These are phyloP conservation scores for Zygoascus hellenicus DNA, from an alignment of 1,139 yeast genomes.

Conservation along the genomic window DNA sequence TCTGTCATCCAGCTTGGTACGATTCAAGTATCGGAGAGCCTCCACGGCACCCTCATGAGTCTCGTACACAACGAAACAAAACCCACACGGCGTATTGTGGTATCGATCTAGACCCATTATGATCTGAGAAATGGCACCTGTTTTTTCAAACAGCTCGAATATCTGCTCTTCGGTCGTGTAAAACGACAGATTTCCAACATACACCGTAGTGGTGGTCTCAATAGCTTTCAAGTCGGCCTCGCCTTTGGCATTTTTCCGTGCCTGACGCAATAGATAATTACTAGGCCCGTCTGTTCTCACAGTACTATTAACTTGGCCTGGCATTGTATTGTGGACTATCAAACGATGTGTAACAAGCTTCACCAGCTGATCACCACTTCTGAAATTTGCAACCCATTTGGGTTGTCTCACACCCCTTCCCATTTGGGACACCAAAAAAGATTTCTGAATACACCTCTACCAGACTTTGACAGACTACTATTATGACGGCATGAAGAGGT, in stretches of 20 bases:
- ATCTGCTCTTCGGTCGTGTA: slow-evolving; percentile 93
- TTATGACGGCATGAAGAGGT: too few species aligned
- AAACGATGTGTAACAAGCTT: too few species aligned
- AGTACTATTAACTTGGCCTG: slow-evolving; percentile 41
- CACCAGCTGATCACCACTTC: too few species aligned
- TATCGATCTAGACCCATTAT: slow-evolving; percentile 92
- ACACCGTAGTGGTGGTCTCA: slow-evolving; percentile 64
- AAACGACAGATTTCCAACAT: slow-evolving; percentile 81
- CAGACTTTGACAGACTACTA: too few species aligned
- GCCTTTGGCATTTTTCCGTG: slow-evolving; percentile 36
- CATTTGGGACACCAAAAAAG: too few species aligned
- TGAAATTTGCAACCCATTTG: too few species aligned
- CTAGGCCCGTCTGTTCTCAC: slow-evolving; percentile 75
- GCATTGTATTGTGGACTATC: not conserved
- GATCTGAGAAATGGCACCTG: slow-evolving; percentile 67
- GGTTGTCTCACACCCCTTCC: too few species aligned
- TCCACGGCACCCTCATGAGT: slow-evolving; percentile 65
- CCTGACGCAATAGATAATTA: slow-evolving; percentile 66
- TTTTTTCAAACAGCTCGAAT: slow-evolving; percentile 70
- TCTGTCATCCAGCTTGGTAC: slow-evolving; percentile 77
- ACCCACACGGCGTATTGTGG: slow-evolving; percentile 90
- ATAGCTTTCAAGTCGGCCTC: slow-evolving; percentile 59
- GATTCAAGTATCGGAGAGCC: slow-evolving; percentile 74
- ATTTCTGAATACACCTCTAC: too few species aligned
- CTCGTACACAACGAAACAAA: slow-evolving; percentile 79